A percentile compares a stretch with the other conserved stretches of the same genome.
Evolutionary conservation across 2,329 filamentous ascomycete species (phyloP).

Genomic region (Didymella sp.): DNA sequence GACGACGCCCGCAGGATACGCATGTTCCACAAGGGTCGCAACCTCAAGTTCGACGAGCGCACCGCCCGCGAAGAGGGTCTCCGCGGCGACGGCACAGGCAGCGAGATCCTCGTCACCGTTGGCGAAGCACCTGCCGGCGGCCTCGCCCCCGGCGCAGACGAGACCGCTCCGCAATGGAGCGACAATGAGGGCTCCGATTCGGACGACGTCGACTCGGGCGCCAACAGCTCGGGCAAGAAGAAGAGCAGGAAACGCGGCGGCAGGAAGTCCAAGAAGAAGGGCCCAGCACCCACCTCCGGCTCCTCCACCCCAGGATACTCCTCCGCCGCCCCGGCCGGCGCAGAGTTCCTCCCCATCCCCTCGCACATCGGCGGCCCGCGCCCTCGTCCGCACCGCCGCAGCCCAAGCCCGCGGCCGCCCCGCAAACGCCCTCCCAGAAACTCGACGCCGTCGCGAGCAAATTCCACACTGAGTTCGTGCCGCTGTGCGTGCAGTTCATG

Average conservation of each 20-base stretch:
- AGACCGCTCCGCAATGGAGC: slow-evolving; percentile 41
- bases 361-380: slow-evolving; percentile 44
- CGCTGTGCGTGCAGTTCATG: slow-evolving; percentile 68
- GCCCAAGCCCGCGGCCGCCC: slow-evolving; percentile 44
- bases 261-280: slow-evolving; percentile 57
- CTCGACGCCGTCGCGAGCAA: slow-evolving; percentile 70
- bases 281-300: slow-evolving; percentile 45
- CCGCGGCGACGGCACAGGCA: slow-evolving; percentile 62
- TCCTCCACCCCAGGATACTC: slow-evolving; percentile 53
- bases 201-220: slow-evolving; percentile 38
- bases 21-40: slow-evolving; percentile 75
- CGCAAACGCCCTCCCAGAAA: slow-evolving; percentile 59
- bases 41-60: slow-evolving; percentile 68
- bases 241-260: slow-evolving; percentile 43
- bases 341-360: slow-evolving; percentile 50
- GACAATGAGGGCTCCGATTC: slow-evolving; percentile 53
- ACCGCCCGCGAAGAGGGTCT: slow-evolving; percentile 67
- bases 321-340: slow-evolving; percentile 36
- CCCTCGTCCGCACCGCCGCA: slow-evolving; percentile 44
- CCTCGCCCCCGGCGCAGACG: slow-evolving; percentile 47
- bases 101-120: slow-evolving; percentile 66
- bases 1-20: slow-evolving; percentile 65
- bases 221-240: slow-evolving; percentile 43
- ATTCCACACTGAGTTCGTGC: slow-evolving; percentile 70
- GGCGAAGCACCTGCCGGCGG: slow-evolving; percentile 58